Percentiles rank a stretch among this genome's conserved stretches.
Evolutionary conservation across 768 basidiomycete species (phyloP).

Genomic region (Ramaria rubella): DNA sequence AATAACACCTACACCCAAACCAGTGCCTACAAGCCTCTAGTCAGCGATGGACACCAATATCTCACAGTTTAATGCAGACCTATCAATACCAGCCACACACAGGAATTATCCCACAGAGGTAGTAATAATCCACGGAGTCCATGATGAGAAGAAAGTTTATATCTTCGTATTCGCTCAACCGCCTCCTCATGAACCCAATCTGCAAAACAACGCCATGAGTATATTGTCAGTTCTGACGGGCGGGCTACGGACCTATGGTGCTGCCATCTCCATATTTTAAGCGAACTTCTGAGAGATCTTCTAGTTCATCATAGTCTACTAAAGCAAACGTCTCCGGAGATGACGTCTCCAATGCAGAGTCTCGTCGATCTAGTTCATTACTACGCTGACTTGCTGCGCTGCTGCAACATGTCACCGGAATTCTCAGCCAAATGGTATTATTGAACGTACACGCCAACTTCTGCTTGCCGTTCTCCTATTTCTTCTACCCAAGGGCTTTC

Average conservation of each 20-base stretch:
- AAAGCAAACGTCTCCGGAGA: not conserved
- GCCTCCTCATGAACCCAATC: conserved; percentile 19
- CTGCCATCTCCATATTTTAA: conserved; percentile 6
- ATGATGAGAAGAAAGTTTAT: conserved; percentile 19
- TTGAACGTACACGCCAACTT: not conserved
- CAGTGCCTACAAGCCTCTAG: conserved; percentile 40
- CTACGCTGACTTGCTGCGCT: too few species aligned
- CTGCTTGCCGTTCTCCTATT: not conserved
- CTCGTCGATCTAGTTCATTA: not conserved
- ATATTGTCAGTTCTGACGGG: not conserved
- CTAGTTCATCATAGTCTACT: conserved; percentile 3
- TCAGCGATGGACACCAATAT: not conserved
- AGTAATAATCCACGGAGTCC: conserved; percentile 52
- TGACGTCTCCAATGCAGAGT: not conserved
- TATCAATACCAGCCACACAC: conserved; percentile 58
- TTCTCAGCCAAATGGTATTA: not conserved
- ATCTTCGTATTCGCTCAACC: conserved; percentile 11
- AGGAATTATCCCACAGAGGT: conserved; percentile 48
- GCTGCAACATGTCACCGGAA: not conserved
- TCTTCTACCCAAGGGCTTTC: not conserved
- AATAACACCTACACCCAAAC: conserved; percentile 57
- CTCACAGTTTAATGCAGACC: conserved; percentile 2
- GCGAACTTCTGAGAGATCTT: not conserved
- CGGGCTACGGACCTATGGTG: conserved; percentile 1
- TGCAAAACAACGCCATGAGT: not conserved